Evolutionary conservation across 2,329 filamentous ascomycete species (phyloP).

Genomic region (Drechslerella stenobrocha): DNA sequence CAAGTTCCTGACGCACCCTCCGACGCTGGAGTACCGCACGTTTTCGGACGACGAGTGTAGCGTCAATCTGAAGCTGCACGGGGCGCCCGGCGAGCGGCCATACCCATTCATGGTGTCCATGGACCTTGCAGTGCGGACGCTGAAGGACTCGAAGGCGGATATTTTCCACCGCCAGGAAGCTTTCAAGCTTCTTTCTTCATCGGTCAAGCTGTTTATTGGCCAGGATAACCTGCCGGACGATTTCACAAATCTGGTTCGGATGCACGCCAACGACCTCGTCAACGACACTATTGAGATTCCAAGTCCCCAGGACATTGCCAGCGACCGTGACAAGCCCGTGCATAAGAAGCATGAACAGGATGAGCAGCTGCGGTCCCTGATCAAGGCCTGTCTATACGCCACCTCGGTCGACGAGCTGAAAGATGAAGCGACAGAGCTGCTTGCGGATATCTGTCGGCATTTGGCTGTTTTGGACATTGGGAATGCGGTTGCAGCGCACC

Average conservation of each 20-base stretch:
- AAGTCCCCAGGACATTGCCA: slow-evolving; percentile 54
- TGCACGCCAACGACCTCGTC: slow-evolving; percentile 85
- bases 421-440: slow-evolving; percentile 72
- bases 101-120: slow-evolving; percentile 86
- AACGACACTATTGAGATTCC: slow-evolving; percentile 70
- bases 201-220: slow-evolving; percentile 87
- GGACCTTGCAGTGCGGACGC: slow-evolving; percentile 72
- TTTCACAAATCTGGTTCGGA: slow-evolving; percentile 76
- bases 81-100: slow-evolving; percentile 82
- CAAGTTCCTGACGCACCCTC: slow-evolving; percentile 89
- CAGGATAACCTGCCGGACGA: slow-evolving; percentile 87
- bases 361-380: slow-evolving; percentile 75
- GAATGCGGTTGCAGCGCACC: slow-evolving; percentile 76
- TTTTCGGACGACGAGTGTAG: slow-evolving; percentile 86
- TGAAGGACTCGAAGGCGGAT: slow-evolving; percentile 67
- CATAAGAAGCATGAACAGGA: slow-evolving; percentile 86
- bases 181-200: slow-evolving; percentile 80
- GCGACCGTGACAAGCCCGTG: slow-evolving; percentile 79
- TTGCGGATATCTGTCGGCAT: slow-evolving; percentile 81
- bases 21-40: slow-evolving; percentile 77
- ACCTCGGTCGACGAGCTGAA: slow-evolving; percentile 80
- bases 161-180: slow-evolving; percentile 91
- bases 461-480: slow-evolving; percentile 90
- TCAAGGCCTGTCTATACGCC: slow-evolving; percentile 87
- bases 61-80: slow-evolving; percentile 84